These are phyloP conservation scores for Didymella pinodella DNA, from an alignment of 2,329 filamentous ascomycete genomes.

Conservation along the genomic window DNA sequence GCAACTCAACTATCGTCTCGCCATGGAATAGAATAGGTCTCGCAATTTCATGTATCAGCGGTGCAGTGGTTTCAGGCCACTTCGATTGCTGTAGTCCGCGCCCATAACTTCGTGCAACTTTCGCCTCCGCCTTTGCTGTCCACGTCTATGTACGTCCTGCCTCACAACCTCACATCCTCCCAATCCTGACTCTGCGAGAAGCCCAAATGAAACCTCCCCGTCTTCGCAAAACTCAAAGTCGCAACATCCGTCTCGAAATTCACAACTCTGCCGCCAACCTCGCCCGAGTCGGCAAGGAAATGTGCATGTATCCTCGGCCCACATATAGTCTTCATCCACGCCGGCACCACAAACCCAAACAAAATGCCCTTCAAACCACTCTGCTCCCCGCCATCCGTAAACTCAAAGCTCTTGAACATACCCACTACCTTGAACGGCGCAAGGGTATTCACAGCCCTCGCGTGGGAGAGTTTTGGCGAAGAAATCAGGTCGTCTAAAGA, in stretches of 20 bases:
- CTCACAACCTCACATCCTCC: slow-evolving; percentile 41
- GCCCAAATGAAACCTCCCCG: slow-evolving; percentile 54
- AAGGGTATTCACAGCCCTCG: slow-evolving; percentile 50
- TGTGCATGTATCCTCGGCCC: slow-evolving; percentile 51
- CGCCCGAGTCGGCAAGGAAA: slow-evolving; percentile 42
- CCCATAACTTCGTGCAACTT: no score
- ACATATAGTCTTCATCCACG: slow-evolving; percentile 53
- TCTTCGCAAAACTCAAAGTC: slow-evolving; percentile 51
- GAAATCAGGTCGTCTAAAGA: slow-evolving; percentile 28
- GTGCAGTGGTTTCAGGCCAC: no score
- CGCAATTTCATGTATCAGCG: no score
- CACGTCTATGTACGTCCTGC: no score
- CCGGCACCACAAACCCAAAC: slow-evolving; percentile 52
- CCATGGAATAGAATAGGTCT: no score
- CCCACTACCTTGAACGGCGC: slow-evolving; percentile 52
- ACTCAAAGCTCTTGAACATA: slow-evolving; percentile 45
- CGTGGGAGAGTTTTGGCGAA: slow-evolving; percentile 25
- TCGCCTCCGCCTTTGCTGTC: no score
- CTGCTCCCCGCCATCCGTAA: slow-evolving; percentile 38
- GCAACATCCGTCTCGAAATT: slow-evolving; percentile 51
- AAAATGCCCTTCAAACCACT: slow-evolving; percentile 43
- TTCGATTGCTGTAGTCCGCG: no score
- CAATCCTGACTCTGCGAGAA: slow-evolving; percentile 54
- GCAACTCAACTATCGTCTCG: background rate
- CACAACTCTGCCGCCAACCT: slow-evolving; percentile 47